Evolutionary conservation across 352 stramenopile species (phyloP).

Genomic region (Pythium oligandrum): DNA sequence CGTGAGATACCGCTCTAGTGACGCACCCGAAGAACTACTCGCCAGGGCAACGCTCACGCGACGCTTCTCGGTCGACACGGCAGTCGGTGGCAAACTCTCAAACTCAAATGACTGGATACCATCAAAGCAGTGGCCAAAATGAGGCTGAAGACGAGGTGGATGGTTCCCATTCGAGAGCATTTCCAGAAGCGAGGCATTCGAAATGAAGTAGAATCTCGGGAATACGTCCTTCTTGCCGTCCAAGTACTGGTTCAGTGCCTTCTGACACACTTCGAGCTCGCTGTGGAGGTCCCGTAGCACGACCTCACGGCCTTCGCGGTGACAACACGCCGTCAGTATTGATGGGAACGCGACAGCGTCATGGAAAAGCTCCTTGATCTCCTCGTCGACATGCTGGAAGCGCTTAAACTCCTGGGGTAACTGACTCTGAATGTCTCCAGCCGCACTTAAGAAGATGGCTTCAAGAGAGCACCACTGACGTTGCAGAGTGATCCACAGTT

Average conservation of each 20-base stretch:
- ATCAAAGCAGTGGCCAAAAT: slow-evolving; percentile 91
- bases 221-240: slow-evolving; percentile 97
- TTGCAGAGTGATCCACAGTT: slow-evolving; percentile 90
- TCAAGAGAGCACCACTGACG: slow-evolving; percentile 92
- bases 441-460: slow-evolving; percentile 91
- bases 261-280: slow-evolving; percentile 94
- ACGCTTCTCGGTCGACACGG: slow-evolving; percentile 1
- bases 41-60: slow-evolving; percentile 3
- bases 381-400: slow-evolving; percentile 84
- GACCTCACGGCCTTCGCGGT: slow-evolving; percentile 72
- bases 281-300: slow-evolving; percentile 78
- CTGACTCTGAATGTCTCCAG: slow-evolving; percentile 90
- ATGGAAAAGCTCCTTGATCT: slow-evolving; percentile 77
- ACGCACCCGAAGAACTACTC: background rate
- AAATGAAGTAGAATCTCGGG: slow-evolving; percentile 96
- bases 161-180: slow-evolving; percentile 93
- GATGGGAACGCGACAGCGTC: slow-evolving; percentile 63
- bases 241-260: slow-evolving; percentile 95
- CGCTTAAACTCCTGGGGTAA: slow-evolving; percentile 89
- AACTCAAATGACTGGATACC: slow-evolving; percentile 84
- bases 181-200: slow-evolving; percentile 91
- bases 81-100: slow-evolving; percentile 24
- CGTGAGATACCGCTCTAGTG: slow-evolving; percentile 57
- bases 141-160: slow-evolving; percentile 80
- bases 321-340: slow-evolving; percentile 66